phyloP scores from a whole-genome alignment of 768 basidiomycete species.

The Leccinum olivaceopallidum region DNA sequence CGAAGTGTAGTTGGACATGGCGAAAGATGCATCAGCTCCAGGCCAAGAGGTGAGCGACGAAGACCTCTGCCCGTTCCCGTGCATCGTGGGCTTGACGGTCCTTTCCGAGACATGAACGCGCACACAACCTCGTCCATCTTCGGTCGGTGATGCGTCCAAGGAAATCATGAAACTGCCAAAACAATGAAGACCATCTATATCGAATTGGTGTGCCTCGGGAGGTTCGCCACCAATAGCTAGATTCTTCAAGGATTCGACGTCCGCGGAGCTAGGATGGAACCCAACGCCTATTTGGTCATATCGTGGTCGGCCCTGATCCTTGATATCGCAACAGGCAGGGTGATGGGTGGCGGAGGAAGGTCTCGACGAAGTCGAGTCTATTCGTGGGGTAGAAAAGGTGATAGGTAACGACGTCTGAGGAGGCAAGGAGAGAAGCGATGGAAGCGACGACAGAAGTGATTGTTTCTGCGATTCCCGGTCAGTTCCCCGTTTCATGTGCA shows the following conservation, averaged over 20 bases:
- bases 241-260: slow-evolving; percentile 32
- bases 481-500: slow-evolving; percentile 9
- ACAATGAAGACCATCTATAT: slow-evolving; percentile 43
- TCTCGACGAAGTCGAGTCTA: slow-evolving; percentile 36
- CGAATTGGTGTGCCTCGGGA: slow-evolving; percentile 53
- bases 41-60: slow-evolving; percentile 30
- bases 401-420: slow-evolving; percentile 55
- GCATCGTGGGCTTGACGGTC: slow-evolving; percentile 19
- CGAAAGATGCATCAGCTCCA: slow-evolving; percentile 20
- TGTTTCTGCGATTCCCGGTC: slow-evolving; percentile 38
- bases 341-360: slow-evolving; percentile 41
- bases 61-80: slow-evolving; percentile 18
- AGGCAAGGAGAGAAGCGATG: slow-evolving; percentile 69
- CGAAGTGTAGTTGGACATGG: slow-evolving; percentile 23
- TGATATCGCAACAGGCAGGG: slow-evolving; percentile 45
- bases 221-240: slow-evolving; percentile 34
- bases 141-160: slow-evolving; percentile 63
- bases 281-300: slow-evolving; percentile 35
- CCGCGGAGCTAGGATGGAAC: slow-evolving; percentile 51
- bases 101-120: slow-evolving; percentile 63
- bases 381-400: slow-evolving; percentile 54
- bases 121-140: slow-evolving; percentile 73
- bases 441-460: slow-evolving; percentile 78
- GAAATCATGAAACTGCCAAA: slow-evolving; percentile 69
- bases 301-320: slow-evolving; percentile 57